Evolutionary conservation across 192 early-diverging fungal genomes (phyloP).

Genomic region (Helicostylum pulchrum): DNA sequence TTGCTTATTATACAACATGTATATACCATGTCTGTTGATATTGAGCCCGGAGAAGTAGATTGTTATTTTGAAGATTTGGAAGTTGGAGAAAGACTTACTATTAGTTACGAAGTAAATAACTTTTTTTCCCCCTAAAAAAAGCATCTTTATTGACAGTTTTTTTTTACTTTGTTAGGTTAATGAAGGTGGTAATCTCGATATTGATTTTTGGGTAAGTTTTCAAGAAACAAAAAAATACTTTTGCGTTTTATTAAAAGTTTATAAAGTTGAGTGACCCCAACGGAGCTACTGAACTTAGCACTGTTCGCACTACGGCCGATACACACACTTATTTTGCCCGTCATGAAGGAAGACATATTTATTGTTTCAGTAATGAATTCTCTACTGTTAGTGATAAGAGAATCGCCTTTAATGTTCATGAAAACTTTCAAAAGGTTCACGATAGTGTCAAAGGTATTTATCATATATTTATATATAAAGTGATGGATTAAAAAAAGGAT

Average conservation of each 20-base stretch:
- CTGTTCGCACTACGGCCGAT: constrained; percentile 35
- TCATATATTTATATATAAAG: not conserved
- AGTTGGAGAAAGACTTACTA: constrained; percentile 56
- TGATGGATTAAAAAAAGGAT: not conserved
- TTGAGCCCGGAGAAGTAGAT: constrained; percentile 22
- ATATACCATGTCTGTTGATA: constrained; percentile 11
- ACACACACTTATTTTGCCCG: constrained; percentile 45
- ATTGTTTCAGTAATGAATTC: constrained; percentile 78
- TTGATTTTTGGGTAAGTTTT: constrained; percentile 63
- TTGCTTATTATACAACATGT: constrained; percentile 10
- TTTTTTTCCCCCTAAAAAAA: not conserved
- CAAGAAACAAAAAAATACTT: not conserved
- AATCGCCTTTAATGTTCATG: constrained; percentile 57
- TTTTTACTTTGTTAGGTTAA: constrained; percentile 41
- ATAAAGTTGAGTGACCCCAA: constrained; percentile 47
- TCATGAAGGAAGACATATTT: constrained; percentile 56
- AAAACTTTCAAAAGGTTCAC: constrained; percentile 38
- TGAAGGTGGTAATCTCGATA: constrained; percentile 59
- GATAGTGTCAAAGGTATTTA: constrained; percentile 29
- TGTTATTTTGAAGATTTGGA: constrained; percentile 71
- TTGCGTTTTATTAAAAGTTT: no score
- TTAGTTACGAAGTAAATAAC: constrained; percentile 54
- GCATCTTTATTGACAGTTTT: not conserved
- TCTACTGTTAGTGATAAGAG: constrained; percentile 57
- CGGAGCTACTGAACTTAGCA: constrained; percentile 34